These are phyloP conservation scores for Castanospermum australe DNA, from an alignment of 306 rosid genomes.

Conservation along the genomic window DNA sequence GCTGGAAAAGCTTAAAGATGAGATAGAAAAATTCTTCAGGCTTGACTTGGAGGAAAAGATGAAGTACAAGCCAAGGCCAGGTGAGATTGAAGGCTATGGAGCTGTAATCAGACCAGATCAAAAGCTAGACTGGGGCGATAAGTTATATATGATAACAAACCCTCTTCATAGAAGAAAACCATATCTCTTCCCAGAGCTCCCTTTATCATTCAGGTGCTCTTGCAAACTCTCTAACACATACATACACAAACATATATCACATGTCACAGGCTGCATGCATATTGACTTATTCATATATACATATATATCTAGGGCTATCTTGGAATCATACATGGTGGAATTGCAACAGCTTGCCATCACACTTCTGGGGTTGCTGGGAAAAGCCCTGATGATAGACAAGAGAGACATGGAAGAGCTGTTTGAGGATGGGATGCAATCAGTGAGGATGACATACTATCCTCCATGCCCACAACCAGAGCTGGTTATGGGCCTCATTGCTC, in stretches of 20 bases:
- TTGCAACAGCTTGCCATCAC: slow-evolving; percentile 20
- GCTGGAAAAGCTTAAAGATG: slow-evolving; percentile 36
- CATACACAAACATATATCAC: neutral
- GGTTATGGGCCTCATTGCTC: slow-evolving; percentile 43
- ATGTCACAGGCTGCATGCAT: neutral
- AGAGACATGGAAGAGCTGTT: slow-evolving; percentile 28
- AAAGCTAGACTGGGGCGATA: slow-evolving; percentile 53
- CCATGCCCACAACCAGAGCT: slow-evolving; percentile 53
- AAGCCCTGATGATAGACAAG: slow-evolving; percentile 29
- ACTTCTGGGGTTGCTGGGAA: slow-evolving; percentile 28
- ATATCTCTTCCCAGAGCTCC: slow-evolving; percentile 42
- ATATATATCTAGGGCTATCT: slow-evolving; percentile 17
- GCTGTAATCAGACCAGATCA: slow-evolving; percentile 17
- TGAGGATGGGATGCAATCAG: slow-evolving; percentile 46
- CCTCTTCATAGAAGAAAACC: slow-evolving; percentile 42
- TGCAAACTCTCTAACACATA: neutral
- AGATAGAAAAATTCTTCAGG: slow-evolving; percentile 43
- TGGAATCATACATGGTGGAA: slow-evolving; percentile 36
- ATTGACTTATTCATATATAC: neutral
- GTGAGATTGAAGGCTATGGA: slow-evolving; percentile 58
- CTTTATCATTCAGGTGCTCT: slow-evolving; percentile 38
- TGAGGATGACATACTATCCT: slow-evolving; percentile 51
- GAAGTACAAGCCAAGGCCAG: slow-evolving; percentile 30
- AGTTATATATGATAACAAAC: slow-evolving; percentile 36
- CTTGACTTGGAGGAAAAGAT: slow-evolving; percentile 46